Evolutionary conservation across 345 rosid species (phyloP), one percentile per base, ranked within the genome.

Genomic region (Gossypioides kirkii): DNA sequence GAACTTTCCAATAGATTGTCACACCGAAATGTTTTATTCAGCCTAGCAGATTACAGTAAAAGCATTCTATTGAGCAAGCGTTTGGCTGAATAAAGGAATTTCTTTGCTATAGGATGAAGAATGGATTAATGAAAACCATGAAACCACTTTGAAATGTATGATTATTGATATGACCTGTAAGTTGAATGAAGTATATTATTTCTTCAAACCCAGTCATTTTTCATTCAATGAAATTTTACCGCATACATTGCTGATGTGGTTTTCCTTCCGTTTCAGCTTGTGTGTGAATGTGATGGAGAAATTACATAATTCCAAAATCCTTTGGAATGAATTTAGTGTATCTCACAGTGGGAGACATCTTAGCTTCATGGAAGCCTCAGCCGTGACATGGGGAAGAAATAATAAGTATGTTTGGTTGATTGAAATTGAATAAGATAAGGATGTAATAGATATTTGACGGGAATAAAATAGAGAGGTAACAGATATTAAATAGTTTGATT

Each of bases 81-180:
- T 12, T 20, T 58, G 61, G 3, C 49, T 63, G 67, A 61, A 20
- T 67, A 13, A 64, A 46, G 60, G 50, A 60, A 46, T 9, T 13
- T 68, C 59, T 25, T 41, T 32, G 45, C 52, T 58, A 13, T 83
- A 94, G 98, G 89, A 86, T 78, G 98, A 94, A 85, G 91, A 84
- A 65, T 73, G 88, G 80, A 85, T 91, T 5, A 81, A 84, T 69
- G 84, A 79, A 73, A 85, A 80, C 70, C 82, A 80, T 43, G 84
- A 71, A 22, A 80, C 72, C 47, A 23, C 66, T 52, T 79, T 95
- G 73, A 89, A 88, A 83, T 92, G 91, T 80, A 61, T 95, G 63
- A 82, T 95, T 32, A 79, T 95, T 62, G 99, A 95, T 76, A 84
- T 95, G 94, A 89, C 99, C 1, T 93, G 98, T 91, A 82, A 67